These are phyloP conservation scores for Cyberlindnera nakhonratchasimensis DNA, from an alignment of 805 yeast species.

Conservation along the genomic window DNA sequence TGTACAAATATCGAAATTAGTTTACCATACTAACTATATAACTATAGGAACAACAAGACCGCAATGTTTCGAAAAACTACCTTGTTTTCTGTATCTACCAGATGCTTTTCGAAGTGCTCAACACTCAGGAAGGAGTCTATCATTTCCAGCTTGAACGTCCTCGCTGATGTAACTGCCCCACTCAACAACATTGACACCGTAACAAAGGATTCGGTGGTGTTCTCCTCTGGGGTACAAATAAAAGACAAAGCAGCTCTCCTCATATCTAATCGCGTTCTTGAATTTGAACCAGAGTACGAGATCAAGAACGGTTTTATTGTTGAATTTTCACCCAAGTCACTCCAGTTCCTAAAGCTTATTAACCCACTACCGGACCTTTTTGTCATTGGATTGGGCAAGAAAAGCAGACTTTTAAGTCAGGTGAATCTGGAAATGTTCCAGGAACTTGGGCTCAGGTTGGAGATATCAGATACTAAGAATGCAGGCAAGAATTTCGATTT, in stretches of 20 bases:
- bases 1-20: not conserved
- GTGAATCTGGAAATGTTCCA: constrained; percentile 46
- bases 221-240: constrained; percentile 47
- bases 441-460: constrained; percentile 64
- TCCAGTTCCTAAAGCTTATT: constrained; percentile 48
- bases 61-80: not conserved
- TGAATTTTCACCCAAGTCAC: constrained; percentile 42
- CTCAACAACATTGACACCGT: constrained; percentile 49
- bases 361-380: constrained; percentile 78
- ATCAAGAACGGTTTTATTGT: constrained; percentile 47
- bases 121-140: constrained; percentile 14
- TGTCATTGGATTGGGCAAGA: constrained; percentile 67
- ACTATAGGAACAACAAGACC: not conserved
- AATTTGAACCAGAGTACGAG: constrained; percentile 43
- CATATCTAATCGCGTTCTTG: constrained; percentile 57
- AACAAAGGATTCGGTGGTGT: constrained; percentile 53
- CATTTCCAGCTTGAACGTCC: constrained; percentile 42
- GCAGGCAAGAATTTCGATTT: constrained; percentile 72
- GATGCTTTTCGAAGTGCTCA: not conserved
- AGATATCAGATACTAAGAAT: constrained; percentile 59
- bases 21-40: too few species aligned
- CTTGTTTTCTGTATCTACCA: not conserved
- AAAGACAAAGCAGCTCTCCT: constrained; percentile 48
- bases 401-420: constrained; percentile 61
- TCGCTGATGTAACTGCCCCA: constrained; percentile 42